These are phyloP conservation scores for Bonia amplexicaulis DNA, from an alignment of 176 grass and related monocot species.

Conservation along the genomic window DNA sequence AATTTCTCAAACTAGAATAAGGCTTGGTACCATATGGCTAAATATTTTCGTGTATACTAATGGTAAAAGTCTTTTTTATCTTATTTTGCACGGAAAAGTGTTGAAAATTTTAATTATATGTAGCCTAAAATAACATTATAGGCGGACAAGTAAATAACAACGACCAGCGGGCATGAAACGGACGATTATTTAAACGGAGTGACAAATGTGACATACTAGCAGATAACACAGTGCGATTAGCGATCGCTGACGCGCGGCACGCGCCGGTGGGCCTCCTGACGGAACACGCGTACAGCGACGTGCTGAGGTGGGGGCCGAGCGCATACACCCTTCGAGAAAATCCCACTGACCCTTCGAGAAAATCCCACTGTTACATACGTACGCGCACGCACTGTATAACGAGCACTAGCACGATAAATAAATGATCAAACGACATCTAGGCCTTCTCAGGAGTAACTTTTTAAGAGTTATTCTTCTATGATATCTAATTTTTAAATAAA, in stretches of 20 bases:
- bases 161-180: no score
- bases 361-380: not conserved
- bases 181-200: no score
- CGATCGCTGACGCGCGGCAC: not conserved
- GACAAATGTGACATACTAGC: no score
- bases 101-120: not conserved
- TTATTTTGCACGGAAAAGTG: not conserved
- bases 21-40: no score
- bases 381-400: not conserved
- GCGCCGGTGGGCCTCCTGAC: not conserved
- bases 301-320: not conserved
- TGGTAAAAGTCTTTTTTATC: not conserved
- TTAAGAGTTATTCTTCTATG: no score
- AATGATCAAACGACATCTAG: not conserved
- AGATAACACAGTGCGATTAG: not conserved
- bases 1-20: no score
- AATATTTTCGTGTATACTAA: no score
- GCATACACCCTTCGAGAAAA: not conserved
- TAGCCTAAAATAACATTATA: no score
- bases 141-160: not conserved
- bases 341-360: slow-evolving; percentile 7
- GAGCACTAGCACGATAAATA: not conserved
- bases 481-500: no score
- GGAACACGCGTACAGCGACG: not conserved
- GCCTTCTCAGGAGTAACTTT: no score